Conservation (phyloP, 2,329 filamentous ascomycete genomes). For the Aspergillus sergii region DNA sequence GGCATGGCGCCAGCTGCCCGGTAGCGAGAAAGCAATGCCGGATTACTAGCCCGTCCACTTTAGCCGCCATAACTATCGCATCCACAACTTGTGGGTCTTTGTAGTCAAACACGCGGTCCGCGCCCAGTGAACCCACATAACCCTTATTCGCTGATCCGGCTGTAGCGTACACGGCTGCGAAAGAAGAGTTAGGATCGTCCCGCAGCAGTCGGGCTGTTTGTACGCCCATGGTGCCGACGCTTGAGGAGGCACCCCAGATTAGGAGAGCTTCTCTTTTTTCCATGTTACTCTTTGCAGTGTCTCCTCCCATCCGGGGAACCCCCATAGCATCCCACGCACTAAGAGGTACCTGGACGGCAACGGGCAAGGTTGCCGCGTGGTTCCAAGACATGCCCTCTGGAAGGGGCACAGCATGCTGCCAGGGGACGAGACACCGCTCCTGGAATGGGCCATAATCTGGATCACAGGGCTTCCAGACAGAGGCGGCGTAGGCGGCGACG, state of each 20-base stretch:
- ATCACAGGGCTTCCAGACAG: slow-evolving; percentile 46
- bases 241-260: slow-evolving; percentile 51
- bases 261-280: slow-evolving; percentile 39
- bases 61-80: slow-evolving; percentile 41
- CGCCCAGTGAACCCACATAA: slow-evolving; percentile 36
- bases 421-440: slow-evolving; percentile 46
- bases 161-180: slow-evolving; percentile 48
- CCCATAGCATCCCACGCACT: slow-evolving; percentile 45
- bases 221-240: slow-evolving; percentile 50
- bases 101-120: slow-evolving; percentile 48
- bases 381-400: slow-evolving; percentile 42
- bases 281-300: neutral
- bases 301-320: slow-evolving; percentile 28
- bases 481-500: slow-evolving; percentile 43
- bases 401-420: slow-evolving; percentile 43
- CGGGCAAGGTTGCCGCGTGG: slow-evolving; percentile 44
- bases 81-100: slow-evolving; percentile 29
- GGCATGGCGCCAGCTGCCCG: slow-evolving; percentile 39
- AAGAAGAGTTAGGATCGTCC: slow-evolving; percentile 33
- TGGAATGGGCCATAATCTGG: slow-evolving; percentile 54
- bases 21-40: slow-evolving; percentile 48
- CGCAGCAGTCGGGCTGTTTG: slow-evolving; percentile 43
- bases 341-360: slow-evolving; percentile 41
- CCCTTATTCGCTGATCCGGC: slow-evolving; percentile 36
- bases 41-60: slow-evolving; percentile 40